Evolutionary conservation across 1,284 basidiomycete species (phyloP).

Genomic region (Taiwanofungus camphoratus): DNA sequence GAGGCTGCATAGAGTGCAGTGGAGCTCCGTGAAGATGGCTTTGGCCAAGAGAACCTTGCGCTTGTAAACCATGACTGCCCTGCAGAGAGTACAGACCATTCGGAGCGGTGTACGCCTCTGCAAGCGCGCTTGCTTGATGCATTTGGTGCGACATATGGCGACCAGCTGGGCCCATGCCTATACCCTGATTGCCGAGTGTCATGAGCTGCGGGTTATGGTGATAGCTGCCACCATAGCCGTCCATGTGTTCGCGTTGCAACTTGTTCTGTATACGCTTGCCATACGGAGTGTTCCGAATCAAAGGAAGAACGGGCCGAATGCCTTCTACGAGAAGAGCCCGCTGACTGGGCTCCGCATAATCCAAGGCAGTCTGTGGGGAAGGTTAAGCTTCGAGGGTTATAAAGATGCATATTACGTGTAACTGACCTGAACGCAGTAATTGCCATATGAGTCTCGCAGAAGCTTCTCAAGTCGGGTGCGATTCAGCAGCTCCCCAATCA

Average conservation of each 20-base stretch:
- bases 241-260: conserved; percentile 86
- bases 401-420: conserved; percentile 4
- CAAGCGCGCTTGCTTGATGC: conserved; percentile 51
- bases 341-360: conserved; percentile 89
- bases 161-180: conserved; percentile 36
- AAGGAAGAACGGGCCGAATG: conserved; percentile 92
- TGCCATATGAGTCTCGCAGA: conserved; percentile 90
- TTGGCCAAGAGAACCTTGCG: conserved; percentile 38
- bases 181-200: conserved; percentile 49
- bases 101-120: conserved; percentile 63
- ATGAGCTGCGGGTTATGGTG: conserved; percentile 58
- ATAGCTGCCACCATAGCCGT: conserved; percentile 52
- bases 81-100: conserved; percentile 54
- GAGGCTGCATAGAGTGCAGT: conserved; percentile 57
- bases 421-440: conserved; percentile 85
- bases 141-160: conserved; percentile 52
- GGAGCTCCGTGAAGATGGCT: conserved; percentile 37
- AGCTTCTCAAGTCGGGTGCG: conserved; percentile 94
- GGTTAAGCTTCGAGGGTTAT: conserved; percentile 6
- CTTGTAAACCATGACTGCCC: conserved; percentile 39
- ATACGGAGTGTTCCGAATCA: conserved; percentile 96
- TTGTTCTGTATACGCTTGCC: conserved; percentile 98
- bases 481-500: conserved; percentile 95
- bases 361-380: conserved; percentile 76
- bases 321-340: conserved; percentile 85